Conservation (phyloP, 2,329 filamentous ascomycete species). For the Pseudovirgaria hyperparasitica region DNA sequence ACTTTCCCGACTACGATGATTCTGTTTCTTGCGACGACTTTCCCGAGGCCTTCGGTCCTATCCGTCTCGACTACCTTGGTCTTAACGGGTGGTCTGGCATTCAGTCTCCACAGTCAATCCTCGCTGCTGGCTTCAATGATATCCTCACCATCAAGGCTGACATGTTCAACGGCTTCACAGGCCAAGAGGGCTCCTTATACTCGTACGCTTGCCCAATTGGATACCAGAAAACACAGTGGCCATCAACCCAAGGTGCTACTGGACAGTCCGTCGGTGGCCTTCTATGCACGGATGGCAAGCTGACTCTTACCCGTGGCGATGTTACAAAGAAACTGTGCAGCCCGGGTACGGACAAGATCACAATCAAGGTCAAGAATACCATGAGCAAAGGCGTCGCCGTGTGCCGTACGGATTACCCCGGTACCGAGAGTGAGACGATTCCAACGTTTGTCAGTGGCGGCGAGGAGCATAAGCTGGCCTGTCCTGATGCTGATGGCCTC, state of each 20-base stretch:
- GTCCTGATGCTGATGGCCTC: conserved; percentile 56
- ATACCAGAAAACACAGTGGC: conserved; percentile 90
- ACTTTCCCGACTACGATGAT: conserved; percentile 47
- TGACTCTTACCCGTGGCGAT: conserved; percentile 51
- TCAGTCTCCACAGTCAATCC: conserved; percentile 38
- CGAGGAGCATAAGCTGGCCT: conserved; percentile 51
- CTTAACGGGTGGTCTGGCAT: conserved; percentile 70
- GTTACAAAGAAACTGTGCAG: conserved; percentile 61
- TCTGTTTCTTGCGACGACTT: conserved; percentile 58
- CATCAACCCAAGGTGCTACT: conserved; percentile 59
- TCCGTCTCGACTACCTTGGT: conserved; percentile 55
- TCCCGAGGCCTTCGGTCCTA: conserved; percentile 68
- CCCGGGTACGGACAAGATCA: conserved; percentile 49
- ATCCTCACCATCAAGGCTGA: conserved; percentile 49
- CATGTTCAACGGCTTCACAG: too few species aligned
- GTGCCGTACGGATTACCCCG: conserved; percentile 95
- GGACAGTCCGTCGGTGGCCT: conserved; percentile 83
- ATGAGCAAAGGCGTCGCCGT: conserved; percentile 54
- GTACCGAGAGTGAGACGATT: conserved; percentile 74
- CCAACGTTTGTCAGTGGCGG: conserved; percentile 55
- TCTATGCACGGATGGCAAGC: conserved; percentile 63
- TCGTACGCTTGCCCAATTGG: conserved; percentile 88
- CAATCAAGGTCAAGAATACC: conserved; percentile 62
- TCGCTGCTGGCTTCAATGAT: conserved; percentile 30
- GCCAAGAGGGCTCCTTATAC: conserved; percentile 57